Evolutionary conservation across 164 flowering plant genomes (phyloP).

Genomic region (Magnolia kwangsiensis): DNA sequence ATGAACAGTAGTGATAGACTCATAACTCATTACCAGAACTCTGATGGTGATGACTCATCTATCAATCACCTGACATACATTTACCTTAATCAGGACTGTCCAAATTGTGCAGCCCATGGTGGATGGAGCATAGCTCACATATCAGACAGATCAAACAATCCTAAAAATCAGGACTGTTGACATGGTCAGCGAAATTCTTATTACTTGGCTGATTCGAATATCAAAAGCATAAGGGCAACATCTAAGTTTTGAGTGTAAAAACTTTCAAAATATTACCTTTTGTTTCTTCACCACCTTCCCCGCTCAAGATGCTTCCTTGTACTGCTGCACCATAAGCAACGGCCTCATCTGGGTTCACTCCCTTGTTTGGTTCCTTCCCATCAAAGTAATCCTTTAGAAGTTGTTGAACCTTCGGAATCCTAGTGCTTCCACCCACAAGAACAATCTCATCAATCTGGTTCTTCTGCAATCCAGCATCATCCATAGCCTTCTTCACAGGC

Average conservation of each 20-base stretch:
- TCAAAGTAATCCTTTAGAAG: constrained; percentile 87
- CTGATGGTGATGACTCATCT: too few species aligned
- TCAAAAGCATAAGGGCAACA: too few species aligned
- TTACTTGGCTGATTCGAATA: too few species aligned
- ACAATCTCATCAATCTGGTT: constrained; percentile 86
- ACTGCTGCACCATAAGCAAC: constrained; percentile 95
- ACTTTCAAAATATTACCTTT: constrained; percentile 47
- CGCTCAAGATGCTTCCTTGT: constrained; percentile 85
- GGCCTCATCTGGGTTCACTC: constrained; percentile 96
- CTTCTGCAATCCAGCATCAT: constrained; percentile 80
- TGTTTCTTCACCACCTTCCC: constrained; percentile 89
- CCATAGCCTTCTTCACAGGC: constrained; percentile 98
- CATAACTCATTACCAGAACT: too few species aligned
- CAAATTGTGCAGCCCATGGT: too few species aligned
- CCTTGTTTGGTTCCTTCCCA: constrained; percentile 94
- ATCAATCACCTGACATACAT: neutral
- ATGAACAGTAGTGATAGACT: too few species aligned
- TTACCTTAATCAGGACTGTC: too few species aligned
- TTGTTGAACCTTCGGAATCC: constrained; percentile 91
- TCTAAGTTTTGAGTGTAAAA: too few species aligned
- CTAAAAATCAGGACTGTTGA: too few species aligned
- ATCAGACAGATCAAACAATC: too few species aligned
- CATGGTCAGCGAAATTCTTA: too few species aligned
- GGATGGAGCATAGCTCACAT: too few species aligned
- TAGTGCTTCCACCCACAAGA: constrained; percentile 93